A percentile compares a stretch with the other conserved stretches of the same genome.
Conservation (phyloP, 2,329 filamentous ascomycete genomes). For the Trichothecium roseum region DNA sequence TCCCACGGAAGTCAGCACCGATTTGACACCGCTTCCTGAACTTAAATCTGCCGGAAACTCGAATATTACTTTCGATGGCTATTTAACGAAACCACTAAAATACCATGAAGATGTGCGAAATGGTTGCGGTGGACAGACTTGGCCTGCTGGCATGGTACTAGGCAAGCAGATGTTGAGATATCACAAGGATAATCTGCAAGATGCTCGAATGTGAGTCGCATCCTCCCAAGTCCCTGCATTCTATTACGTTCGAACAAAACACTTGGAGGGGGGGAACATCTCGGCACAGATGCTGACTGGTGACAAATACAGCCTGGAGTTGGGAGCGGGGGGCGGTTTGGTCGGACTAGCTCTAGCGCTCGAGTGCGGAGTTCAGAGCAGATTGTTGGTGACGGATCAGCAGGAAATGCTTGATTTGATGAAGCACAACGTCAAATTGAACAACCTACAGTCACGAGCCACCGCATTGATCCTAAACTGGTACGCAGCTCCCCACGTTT, state of each 20-base stretch:
- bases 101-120: slow-evolving; percentile 78
- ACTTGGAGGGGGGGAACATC: not conserved
- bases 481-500: slow-evolving; percentile 35
- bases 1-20: slow-evolving; percentile 40
- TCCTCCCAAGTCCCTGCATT: not conserved
- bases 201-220: slow-evolving; percentile 60
- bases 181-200: slow-evolving; percentile 50
- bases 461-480: slow-evolving; percentile 70
- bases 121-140: slow-evolving; percentile 87
- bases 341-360: slow-evolving; percentile 58
- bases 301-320: slow-evolving; percentile 56
- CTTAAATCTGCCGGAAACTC: slow-evolving; percentile 46
- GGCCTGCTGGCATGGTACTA: slow-evolving; percentile 87
- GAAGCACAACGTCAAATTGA: slow-evolving; percentile 77
- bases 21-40: slow-evolving; percentile 47
- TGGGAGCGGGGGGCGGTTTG: slow-evolving; percentile 85
- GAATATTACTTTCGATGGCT: slow-evolving; percentile 57
- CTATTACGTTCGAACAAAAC: slow-evolving; percentile 1
- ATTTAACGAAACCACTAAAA: slow-evolving; percentile 58
- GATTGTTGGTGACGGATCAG: slow-evolving; percentile 77
- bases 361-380: slow-evolving; percentile 40
- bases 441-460: slow-evolving; percentile 54
- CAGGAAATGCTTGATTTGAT: slow-evolving; percentile 76
- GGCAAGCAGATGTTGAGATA: slow-evolving; percentile 76
- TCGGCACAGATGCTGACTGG: slow-evolving; percentile 10